Evolutionary conservation across 2,329 filamentous ascomycete species (phyloP).

Genomic region (Fonsecaea pedrosoi): DNA sequence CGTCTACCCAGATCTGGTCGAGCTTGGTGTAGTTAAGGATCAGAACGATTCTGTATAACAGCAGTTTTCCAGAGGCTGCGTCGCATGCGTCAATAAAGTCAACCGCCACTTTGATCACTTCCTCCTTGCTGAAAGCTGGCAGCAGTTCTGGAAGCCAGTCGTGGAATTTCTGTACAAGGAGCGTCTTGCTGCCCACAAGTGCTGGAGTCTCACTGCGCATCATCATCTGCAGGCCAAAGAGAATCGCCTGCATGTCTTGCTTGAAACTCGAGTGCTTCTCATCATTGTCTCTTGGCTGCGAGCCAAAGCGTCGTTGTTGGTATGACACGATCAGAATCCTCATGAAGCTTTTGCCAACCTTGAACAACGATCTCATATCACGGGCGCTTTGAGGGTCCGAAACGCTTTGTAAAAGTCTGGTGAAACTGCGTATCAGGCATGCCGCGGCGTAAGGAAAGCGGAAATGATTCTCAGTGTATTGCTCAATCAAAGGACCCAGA

Average conservation of each 20-base stretch:
- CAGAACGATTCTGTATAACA: conserved; percentile 88
- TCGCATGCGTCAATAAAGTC: conserved; percentile 93
- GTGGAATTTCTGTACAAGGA: conserved; percentile 95
- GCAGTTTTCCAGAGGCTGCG: conserved; percentile 84
- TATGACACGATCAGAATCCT: conserved; percentile 90
- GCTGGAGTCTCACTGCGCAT: conserved; percentile 88
- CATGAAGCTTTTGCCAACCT: conserved; percentile 89
- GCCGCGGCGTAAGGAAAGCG: conserved; percentile 92
- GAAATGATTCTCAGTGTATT: conserved; percentile 86
- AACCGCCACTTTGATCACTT: conserved; percentile 88
- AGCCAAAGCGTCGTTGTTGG: conserved; percentile 82
- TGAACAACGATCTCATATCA: conserved; percentile 87
- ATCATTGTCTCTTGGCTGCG: conserved; percentile 59
- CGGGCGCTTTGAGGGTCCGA: conserved; percentile 82
- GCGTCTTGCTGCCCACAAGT: conserved; percentile 89
- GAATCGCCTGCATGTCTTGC: conserved; percentile 82
- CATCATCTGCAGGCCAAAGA: conserved; percentile 85
- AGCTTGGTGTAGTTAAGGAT: conserved; percentile 90
- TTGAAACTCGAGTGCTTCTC: conserved; percentile 67
- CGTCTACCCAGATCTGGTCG: conserved; percentile 74
- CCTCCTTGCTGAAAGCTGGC: conserved; percentile 76
- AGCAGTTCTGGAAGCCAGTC: conserved; percentile 93
- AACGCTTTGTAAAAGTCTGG: conserved; percentile 79
- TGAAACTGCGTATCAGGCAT: conserved; percentile 85
- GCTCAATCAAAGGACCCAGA: conserved; percentile 84